Conservation (phyloP, 176 grass and related monocot species). For the Luzula sylvatica region DNA sequence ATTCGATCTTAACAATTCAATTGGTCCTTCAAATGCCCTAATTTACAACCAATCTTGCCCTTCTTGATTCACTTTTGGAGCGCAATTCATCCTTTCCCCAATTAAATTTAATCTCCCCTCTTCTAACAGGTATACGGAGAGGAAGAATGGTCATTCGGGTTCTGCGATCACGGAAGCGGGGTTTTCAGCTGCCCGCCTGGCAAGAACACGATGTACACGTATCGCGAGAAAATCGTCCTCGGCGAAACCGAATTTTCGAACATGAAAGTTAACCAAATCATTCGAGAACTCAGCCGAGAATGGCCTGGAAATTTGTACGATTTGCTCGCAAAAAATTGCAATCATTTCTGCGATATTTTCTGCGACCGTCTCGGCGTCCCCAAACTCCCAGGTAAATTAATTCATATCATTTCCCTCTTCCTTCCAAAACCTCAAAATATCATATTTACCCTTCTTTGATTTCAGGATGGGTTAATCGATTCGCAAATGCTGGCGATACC, state of each 20-base stretch:
- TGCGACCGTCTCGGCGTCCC: slow-evolving; percentile 71
- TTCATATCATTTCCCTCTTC: neutral
- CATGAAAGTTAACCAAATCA: slow-evolving; percentile 55
- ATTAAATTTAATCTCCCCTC: neutral
- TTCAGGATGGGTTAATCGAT: slow-evolving; percentile 96
- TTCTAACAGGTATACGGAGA: slow-evolving; percentile 66
- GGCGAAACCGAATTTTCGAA: slow-evolving; percentile 70
- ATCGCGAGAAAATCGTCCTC: slow-evolving; percentile 76
- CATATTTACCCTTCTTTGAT: neutral
- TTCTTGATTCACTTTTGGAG: too few relatives aligned
- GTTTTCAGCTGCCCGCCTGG: slow-evolving; percentile 84
- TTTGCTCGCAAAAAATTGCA: slow-evolving; percentile 91
- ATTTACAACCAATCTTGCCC: too few relatives aligned
- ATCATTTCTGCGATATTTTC: slow-evolving; percentile 90
- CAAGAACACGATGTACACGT: slow-evolving; percentile 98
- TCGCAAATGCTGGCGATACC: slow-evolving; percentile 92
- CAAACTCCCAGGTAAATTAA: slow-evolving; percentile 60
- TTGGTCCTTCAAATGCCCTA: slow-evolving; percentile 2
- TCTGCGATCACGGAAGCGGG: slow-evolving; percentile 76
- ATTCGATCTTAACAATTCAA: too few relatives aligned
- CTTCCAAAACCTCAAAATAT: too few relatives aligned
- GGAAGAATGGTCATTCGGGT: slow-evolving; percentile 98
- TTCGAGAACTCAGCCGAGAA: slow-evolving; percentile 61
- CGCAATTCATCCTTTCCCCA: too few relatives aligned
- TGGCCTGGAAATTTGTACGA: slow-evolving; percentile 80